phyloP scores from a whole-genome alignment of 2,329 filamentous ascomycete species.

The Botrytis paeoniae region DNA sequence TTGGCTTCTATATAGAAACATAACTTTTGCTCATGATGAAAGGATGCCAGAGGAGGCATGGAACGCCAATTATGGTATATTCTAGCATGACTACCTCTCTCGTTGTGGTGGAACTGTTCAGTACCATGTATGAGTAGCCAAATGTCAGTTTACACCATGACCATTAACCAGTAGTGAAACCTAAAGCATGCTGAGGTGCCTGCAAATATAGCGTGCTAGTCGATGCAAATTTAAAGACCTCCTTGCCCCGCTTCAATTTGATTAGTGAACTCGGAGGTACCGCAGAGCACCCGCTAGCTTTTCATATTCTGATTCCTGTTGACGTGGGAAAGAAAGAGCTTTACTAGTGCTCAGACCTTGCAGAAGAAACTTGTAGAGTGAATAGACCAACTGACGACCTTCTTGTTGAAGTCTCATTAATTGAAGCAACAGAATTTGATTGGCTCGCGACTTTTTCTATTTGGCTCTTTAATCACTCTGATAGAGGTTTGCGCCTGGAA shows the following conservation, averaged over 20 bases:
- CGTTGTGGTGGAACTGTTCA: neutral
- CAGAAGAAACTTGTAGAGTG: neutral
- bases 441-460: neutral
- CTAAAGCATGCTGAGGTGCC: neutral
- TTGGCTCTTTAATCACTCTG: neutral
- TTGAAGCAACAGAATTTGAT: neutral
- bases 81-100: neutral
- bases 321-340: neutral
- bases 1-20: neutral
- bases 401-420: neutral
- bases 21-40: neutral
- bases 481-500: neutral
- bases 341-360: neutral
- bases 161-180: neutral
- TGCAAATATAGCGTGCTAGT: neutral
- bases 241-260: neutral
- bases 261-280: neutral
- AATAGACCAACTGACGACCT: neutral
- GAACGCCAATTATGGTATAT: too few species aligned
- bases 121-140: neutral
- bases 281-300: neutral
- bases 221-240: constrained; percentile 4
- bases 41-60: too few species aligned
- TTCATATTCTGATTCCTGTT: neutral
- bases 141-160: neutral